Percentiles rank a stretch among this genome's conserved stretches.
Conservation (phyloP, 2,329 filamentous ascomycete genomes). For the Hypoxylon sp. region DNA sequence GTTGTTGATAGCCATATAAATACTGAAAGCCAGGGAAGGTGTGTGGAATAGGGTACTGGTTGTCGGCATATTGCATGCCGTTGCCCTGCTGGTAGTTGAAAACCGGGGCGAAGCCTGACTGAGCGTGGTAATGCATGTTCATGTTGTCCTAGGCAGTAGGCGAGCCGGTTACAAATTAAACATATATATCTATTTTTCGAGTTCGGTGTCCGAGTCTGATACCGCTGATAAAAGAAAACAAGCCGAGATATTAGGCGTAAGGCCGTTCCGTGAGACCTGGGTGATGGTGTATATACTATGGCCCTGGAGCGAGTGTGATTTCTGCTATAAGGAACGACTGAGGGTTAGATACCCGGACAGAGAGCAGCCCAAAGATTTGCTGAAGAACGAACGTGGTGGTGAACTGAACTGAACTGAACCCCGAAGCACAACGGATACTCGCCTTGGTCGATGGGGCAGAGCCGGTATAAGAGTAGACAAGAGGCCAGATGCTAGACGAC, state of each 20-base stretch:
- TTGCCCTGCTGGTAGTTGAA: conserved; percentile 49
- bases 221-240: conserved; percentile 22
- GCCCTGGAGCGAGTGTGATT: conserved; percentile 15
- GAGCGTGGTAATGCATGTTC: conserved; percentile 53
- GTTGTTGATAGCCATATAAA: conserved; percentile 52
- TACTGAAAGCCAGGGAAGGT: conserved; percentile 50
- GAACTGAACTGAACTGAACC: conserved; percentile 45
- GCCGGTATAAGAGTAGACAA: conserved; percentile 53
- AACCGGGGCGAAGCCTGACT: conserved; percentile 48
- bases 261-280: conserved; percentile 11
- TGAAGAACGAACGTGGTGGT: conserved; percentile 53
- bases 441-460: conserved; percentile 43
- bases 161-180: conserved; percentile 37
- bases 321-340: conserved; percentile 55
- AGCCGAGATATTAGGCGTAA: conserved; percentile 39
- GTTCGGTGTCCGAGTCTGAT: conserved; percentile 24
- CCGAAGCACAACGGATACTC: conserved; percentile 37
- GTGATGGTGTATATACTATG: conserved; percentile 45
- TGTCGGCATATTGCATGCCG: conserved; percentile 49
- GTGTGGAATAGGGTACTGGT: conserved; percentile 46
- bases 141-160: conserved; percentile 45
- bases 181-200: conserved; percentile 40
- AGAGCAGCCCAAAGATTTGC: conserved; percentile 42
- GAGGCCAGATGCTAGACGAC: conserved; percentile 42
- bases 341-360: conserved; percentile 51